These are phyloP conservation scores for Pistacia vera DNA, from an alignment of 345 rosid species.

Conservation along the genomic window DNA sequence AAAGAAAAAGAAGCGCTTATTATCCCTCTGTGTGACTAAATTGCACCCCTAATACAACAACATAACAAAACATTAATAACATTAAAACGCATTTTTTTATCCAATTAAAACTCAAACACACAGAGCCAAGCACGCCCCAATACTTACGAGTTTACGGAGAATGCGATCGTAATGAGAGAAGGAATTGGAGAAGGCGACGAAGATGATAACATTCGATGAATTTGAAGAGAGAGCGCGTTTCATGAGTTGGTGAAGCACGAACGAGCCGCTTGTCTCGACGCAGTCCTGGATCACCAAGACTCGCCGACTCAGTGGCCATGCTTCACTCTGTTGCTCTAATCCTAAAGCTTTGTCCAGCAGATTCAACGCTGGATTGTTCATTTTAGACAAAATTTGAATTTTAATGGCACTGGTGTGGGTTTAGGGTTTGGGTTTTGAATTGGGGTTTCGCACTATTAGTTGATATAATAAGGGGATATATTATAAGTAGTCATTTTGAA, in stretches of 20 bases:
- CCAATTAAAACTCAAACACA: background rate
- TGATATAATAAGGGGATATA: no score
- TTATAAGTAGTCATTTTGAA: no score
- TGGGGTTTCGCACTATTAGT: background rate
- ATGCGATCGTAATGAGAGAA: constrained; percentile 90
- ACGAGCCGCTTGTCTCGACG: constrained; percentile 83
- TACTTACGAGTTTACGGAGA: constrained; percentile 68
- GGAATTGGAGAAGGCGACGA: constrained; percentile 77
- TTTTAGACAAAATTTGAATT: background rate
- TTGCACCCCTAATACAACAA: constrained; percentile 72
- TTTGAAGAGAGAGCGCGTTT: constrained; percentile 64
- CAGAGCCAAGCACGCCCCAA: background rate
- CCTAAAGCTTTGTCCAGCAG: constrained; percentile 77
- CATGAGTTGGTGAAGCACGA: constrained; percentile 77
- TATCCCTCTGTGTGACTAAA: constrained; percentile 57
- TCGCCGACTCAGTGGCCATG: constrained; percentile 53
- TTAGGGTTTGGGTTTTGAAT: constrained; percentile 15
- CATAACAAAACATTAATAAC: background rate
- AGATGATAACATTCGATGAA: constrained; percentile 53
- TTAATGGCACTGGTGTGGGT: background rate
- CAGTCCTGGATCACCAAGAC: constrained; percentile 67
- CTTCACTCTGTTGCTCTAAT: constrained; percentile 39
- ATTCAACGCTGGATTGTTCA: constrained; percentile 47
- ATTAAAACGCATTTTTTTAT: background rate
- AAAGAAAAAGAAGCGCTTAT: constrained; percentile 62